Evolutionary conservation across 805 yeast genomes (phyloP), one percentile per base, ranked within the genome.

Genomic region (Starmerella bombicola): DNA sequence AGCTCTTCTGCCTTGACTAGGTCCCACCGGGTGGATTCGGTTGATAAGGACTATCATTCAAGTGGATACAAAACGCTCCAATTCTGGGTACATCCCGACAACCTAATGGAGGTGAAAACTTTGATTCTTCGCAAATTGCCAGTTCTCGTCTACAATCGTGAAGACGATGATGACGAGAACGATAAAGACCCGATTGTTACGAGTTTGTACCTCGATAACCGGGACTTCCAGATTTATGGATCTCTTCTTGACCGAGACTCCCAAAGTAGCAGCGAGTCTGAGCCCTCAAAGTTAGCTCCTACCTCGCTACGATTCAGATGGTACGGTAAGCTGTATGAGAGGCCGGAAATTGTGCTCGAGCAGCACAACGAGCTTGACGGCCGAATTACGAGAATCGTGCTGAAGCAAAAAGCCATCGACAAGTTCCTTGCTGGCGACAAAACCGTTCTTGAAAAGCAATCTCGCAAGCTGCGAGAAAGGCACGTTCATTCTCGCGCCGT

Each of bases 11-110:
- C 41, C 3, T 22, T 30, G 3, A 36, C 51, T 8, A 35, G 42
- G 3, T 58, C 68, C 8, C 56, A 66, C 37, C 56, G 54, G 26
- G 45, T 56, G 44, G 52, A 56, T 21, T 55, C 62, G 10, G 51
- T 57, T 23, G 54, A 50, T 33, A 48, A 53, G 25, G 57, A 55
- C 42, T 30, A 45, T 41, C 60, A 61, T 38, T 51, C 57, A 42
- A 55, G 54, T 67, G 61, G 57, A 21, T 61, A 56, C 48, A 60
- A 65, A 17, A 77, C 83, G 13, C 76, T 78, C 62, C 84, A 82
- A 63, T 88, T 88, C 61, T 88, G 98, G 98, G 71, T 91, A 33
- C 97, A 88, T 59, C 86, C 88, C n/a, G 98, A 91, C 53, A 81
- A 84, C 58, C 59, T 91, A 58, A 86, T 88, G 95, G 97, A 88